These are phyloP conservation scores for Hondaea fermentalgiana DNA, from an alignment of 108 stramenopile species.

Conservation along the genomic window DNA sequence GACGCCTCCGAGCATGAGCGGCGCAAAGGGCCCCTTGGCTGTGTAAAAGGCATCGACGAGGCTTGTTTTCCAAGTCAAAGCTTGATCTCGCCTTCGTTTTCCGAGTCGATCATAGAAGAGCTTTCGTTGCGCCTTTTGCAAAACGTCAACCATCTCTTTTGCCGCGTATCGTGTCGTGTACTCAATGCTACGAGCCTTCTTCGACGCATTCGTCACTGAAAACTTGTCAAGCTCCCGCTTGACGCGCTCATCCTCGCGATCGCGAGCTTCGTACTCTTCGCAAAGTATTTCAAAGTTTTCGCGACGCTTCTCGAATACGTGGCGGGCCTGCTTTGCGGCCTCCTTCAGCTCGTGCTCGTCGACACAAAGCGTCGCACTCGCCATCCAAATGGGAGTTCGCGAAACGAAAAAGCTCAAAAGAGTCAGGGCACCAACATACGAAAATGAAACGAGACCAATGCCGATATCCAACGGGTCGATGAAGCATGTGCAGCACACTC, in stretches of 20 bases:
- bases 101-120: neutral
- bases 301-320: neutral
- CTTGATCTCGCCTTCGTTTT: neutral
- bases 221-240: neutral
- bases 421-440: neutral
- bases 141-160: neutral
- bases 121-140: neutral
- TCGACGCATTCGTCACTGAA: neutral
- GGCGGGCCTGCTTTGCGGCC: neutral
- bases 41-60: neutral
- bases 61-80: neutral
- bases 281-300: neutral
- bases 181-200: neutral
- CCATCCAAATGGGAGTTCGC: conserved; percentile 5
- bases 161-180: neutral
- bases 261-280: neutral
- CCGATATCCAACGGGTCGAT: neutral
- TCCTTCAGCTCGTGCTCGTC: conserved; percentile 4
- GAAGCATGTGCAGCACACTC: neutral
- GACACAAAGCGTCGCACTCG: neutral
- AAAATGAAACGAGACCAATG: neutral
- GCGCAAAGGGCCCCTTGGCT: conserved; percentile 7
- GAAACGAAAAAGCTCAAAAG: neutral
- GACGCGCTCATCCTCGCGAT: neutral
- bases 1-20: neutral